Percentiles rank a stretch among this genome's conserved stretches.
Evolutionary conservation across 2,329 filamentous ascomycete genomes (phyloP).

Genomic region (Calonectria multiphialidica): DNA sequence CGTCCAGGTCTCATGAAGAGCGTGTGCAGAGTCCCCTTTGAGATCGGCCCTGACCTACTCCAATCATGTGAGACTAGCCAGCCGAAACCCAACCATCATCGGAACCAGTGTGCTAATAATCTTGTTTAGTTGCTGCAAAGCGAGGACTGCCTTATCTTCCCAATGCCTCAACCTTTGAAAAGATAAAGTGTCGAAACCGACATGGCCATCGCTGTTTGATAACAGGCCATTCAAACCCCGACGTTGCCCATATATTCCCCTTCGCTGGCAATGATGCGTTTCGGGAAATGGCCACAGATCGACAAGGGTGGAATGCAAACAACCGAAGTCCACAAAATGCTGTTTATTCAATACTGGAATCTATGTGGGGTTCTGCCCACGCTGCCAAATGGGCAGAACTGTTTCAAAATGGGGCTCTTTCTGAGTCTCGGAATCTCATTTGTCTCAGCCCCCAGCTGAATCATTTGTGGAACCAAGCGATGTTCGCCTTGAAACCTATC

Average conservation of each 20-base stretch:
- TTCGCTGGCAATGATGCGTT: background rate
- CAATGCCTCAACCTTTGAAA: background rate
- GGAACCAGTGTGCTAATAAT: too few species aligned
- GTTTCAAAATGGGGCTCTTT: background rate
- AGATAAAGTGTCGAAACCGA: background rate
- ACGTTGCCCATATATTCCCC: background rate
- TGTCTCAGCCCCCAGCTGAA: background rate
- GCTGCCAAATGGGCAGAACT: background rate
- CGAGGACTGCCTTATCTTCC: background rate
- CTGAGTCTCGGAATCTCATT: background rate
- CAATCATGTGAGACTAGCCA: too few species aligned
- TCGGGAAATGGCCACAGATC: background rate
- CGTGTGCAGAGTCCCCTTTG: too few species aligned
- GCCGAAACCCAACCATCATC: too few species aligned
- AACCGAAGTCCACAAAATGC: background rate
- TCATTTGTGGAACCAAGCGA: background rate
- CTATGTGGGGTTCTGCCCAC: background rate
- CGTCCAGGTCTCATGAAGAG: too few species aligned
- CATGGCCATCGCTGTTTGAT: background rate
- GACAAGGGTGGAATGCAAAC: fast-evolving
- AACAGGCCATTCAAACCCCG: background rate
- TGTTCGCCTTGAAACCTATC: background rate
- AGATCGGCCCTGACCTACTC: too few species aligned
- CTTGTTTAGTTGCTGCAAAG: background rate
- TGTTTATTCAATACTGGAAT: background rate